Conservation (phyloP, 352 stramenopile genomes). For the Globisporangium irregulare region DNA sequence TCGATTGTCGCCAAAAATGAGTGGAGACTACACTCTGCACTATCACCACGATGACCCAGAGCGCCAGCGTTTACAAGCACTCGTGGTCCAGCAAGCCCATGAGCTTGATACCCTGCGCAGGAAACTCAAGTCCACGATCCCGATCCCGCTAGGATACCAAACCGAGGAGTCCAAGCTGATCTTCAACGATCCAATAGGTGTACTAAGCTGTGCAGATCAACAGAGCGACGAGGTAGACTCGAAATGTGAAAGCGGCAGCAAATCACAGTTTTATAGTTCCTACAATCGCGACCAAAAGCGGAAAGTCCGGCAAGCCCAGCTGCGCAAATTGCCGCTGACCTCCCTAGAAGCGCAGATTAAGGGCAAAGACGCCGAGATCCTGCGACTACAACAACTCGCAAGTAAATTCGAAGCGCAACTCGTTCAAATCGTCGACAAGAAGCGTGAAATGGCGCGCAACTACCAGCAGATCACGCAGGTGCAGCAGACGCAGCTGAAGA, state of each 20-base stretch:
- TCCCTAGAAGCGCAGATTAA: constrained; percentile 39
- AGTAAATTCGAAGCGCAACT: constrained; percentile 30
- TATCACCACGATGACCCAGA: constrained; percentile 9
- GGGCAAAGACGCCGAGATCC: constrained; percentile 31
- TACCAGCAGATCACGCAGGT: constrained; percentile 28
- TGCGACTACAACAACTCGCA: constrained; percentile 26
- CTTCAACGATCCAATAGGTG: constrained; percentile 1
- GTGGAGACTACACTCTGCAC: not conserved
- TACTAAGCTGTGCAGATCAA: not conserved
- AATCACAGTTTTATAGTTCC: not conserved
- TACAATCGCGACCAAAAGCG: not conserved
- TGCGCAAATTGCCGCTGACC: constrained; percentile 32
- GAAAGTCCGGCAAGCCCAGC: constrained; percentile 13
- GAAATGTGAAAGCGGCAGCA: not conserved
- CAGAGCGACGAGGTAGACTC: not conserved
- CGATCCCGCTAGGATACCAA: constrained; percentile 10
- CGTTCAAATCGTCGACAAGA: constrained; percentile 24
- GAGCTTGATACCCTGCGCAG: constrained; percentile 27
- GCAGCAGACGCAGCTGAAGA: constrained; percentile 40
- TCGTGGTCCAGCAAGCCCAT: constrained; percentile 39
- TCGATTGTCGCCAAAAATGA: not conserved
- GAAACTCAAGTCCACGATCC: constrained; percentile 17
- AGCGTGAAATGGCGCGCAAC: constrained; percentile 19
- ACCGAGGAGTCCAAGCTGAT: constrained; percentile 16
- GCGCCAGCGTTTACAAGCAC: constrained; percentile 25